These are phyloP conservation scores for Cyclotella choctawhatcheeana DNA, from an alignment of 108 stramenopile genomes.

Conservation along the genomic window DNA sequence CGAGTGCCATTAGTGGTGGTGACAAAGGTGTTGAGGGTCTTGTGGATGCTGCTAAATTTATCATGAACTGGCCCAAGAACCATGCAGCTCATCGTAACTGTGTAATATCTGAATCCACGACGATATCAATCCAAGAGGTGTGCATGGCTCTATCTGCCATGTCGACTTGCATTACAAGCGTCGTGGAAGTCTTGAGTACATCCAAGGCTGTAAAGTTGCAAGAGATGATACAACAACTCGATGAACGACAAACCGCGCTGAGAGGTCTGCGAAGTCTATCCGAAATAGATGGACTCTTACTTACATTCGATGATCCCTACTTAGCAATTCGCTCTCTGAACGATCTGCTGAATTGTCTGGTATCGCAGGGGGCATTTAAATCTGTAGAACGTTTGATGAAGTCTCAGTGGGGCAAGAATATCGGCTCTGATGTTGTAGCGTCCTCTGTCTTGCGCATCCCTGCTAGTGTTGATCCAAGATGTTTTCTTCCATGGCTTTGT, in stretches of 20 bases:
- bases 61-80: slow-evolving; percentile 61
- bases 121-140: slow-evolving; percentile 39
- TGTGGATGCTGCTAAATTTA: slow-evolving; percentile 49
- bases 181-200: slow-evolving; percentile 18
- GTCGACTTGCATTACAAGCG: slow-evolving; percentile 33
- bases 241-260: slow-evolving; percentile 34
- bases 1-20: slow-evolving; percentile 40
- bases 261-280: slow-evolving; percentile 31
- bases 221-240: slow-evolving; percentile 30
- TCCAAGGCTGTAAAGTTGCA: slow-evolving; percentile 23
- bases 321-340: slow-evolving; percentile 27
- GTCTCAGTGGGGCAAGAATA: slow-evolving; percentile 45
- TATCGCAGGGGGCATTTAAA: slow-evolving; percentile 52
- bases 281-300: slow-evolving; percentile 12
- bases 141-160: slow-evolving; percentile 51
- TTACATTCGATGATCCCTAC: slow-evolving; percentile 43
- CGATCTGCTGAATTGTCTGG: slow-evolving; percentile 41
- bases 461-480: slow-evolving; percentile 56
- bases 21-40: slow-evolving; percentile 40
- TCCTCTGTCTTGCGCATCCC: slow-evolving; percentile 55
- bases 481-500: slow-evolving; percentile 60
- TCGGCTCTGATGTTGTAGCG: slow-evolving; percentile 52
- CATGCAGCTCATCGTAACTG: slow-evolving; percentile 16
- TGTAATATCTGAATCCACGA: not conserved
- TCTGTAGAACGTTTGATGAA: slow-evolving; percentile 55